Evolutionary conservation across 495 filamentous ascomycete species (phyloP).

Genomic region (Usnea hakonensis): DNA sequence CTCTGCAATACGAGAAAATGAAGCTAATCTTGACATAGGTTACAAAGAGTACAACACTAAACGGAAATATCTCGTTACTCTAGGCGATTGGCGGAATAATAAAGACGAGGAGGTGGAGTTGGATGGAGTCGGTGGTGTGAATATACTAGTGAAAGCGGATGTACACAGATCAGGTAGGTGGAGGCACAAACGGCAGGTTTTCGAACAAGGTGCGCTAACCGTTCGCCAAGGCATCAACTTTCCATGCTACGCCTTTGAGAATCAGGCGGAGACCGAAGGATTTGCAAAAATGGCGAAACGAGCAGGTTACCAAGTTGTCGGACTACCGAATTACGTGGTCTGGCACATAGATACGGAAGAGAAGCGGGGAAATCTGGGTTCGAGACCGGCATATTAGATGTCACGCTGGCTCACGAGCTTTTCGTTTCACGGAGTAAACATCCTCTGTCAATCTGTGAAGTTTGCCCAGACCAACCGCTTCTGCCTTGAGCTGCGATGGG

Average conservation of each 20-base stretch:
- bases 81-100: slow-evolving; percentile 87
- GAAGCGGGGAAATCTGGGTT: slow-evolving; percentile 71
- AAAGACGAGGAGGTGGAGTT: slow-evolving; percentile 85
- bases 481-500: not conserved
- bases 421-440: not conserved
- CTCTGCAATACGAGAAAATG: not conserved
- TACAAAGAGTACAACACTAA: slow-evolving; percentile 91
- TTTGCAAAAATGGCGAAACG: slow-evolving; percentile 99
- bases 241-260: slow-evolving; percentile 93
- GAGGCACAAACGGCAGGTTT: not conserved
- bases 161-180: slow-evolving; percentile 83
- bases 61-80: slow-evolving; percentile 73
- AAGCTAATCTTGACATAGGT: slow-evolving; percentile 38
- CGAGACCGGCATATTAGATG: slow-evolving; percentile 20
- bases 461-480: not conserved
- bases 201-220: slow-evolving; percentile 6
- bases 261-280: slow-evolving; percentile 97
- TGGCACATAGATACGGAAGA: slow-evolving; percentile 99
- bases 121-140: slow-evolving; percentile 94
- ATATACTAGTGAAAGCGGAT: slow-evolving; percentile 94
- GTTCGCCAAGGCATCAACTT: slow-evolving; percentile 77
- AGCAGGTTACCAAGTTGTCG: slow-evolving; percentile 85
- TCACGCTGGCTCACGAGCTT: not conserved
- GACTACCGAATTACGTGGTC: slow-evolving; percentile 94
- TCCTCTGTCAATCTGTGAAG: not conserved